Percentiles rank a stretch among this genome's conserved stretches.
phyloP scores from a whole-genome alignment of 441 rosid genomes.

The Adansonia rubrostipa region DNA sequence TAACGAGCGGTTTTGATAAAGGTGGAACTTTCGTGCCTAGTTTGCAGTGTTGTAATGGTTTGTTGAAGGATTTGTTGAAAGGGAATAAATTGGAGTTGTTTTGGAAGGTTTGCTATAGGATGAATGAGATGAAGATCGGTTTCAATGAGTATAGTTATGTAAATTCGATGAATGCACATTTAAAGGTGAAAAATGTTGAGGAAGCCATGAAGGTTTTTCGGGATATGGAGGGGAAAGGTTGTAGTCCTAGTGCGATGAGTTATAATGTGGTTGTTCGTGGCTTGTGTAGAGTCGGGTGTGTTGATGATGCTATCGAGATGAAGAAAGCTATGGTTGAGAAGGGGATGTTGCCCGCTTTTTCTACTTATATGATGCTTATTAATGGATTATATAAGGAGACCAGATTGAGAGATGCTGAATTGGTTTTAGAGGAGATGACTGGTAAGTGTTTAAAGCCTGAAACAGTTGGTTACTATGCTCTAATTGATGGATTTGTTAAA shows the following conservation, averaged over 20 bases:
- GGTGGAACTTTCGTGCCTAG: neutral
- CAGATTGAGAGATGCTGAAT: neutral
- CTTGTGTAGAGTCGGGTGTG: neutral
- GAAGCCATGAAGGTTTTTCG: neutral
- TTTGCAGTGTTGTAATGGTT: neutral
- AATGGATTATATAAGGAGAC: neutral
- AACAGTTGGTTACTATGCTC: neutral
- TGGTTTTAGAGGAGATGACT: constrained; percentile 1
- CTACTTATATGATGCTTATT: neutral
- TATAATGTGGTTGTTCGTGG: neutral
- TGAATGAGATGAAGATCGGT: neutral
- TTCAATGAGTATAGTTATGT: neutral
- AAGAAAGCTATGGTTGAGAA: constrained; percentile 8
- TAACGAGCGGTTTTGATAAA: neutral
- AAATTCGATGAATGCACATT: neutral
- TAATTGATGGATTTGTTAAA: constrained; percentile 3
- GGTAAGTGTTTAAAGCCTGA: neutral
- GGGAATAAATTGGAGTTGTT: neutral
- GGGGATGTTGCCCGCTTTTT: neutral
- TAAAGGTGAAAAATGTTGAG: neutral
- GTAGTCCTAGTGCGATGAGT: neutral
- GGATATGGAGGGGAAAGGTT: neutral
- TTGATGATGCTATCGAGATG: neutral
- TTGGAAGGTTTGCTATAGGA: neutral
- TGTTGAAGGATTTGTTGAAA: constrained; percentile 14